Conservation (phyloP, 345 rosid species). For the Ceriops zippeliana region DNA sequence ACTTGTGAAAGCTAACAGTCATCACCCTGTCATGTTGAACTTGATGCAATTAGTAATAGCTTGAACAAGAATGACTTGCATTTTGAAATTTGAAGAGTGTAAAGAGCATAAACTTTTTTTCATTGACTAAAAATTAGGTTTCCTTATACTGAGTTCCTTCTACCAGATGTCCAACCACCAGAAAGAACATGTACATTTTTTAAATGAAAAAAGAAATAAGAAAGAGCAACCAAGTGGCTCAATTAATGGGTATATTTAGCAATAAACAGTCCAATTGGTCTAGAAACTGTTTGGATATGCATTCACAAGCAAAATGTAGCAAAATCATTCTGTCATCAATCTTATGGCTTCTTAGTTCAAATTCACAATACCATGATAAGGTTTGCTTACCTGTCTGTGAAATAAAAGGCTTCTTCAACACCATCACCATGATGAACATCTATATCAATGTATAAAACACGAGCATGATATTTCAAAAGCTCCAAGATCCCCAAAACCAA, state of each 20-base stretch:
- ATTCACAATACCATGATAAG: conserved; percentile 10
- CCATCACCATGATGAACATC: conserved; percentile 99
- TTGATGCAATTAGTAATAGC: conserved; percentile 4
- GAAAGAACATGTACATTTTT: no score
- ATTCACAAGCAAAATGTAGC: not conserved
- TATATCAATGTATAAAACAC: conserved; percentile 84
- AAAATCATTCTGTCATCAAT: not conserved
- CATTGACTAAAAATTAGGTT: not conserved
- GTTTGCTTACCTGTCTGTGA: conserved; percentile 74
- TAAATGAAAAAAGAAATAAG: not conserved
- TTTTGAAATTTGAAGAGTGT: no score
- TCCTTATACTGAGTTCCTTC: no score
- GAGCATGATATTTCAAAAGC: conserved; percentile 84
- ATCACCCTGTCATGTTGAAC: conserved; percentile 68
- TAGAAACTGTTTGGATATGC: not conserved
- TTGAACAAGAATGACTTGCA: no score
- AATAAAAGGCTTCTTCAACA: conserved; percentile 98
- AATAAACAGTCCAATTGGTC: no score
- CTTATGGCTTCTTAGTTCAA: conserved; percentile 1
- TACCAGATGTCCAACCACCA: no score
- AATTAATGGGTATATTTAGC: no score
- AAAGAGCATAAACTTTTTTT: not conserved
- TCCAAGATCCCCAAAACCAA: conserved; percentile 93
- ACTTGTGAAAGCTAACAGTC: conserved; percentile 99
- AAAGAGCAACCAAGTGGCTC: not conserved